These are phyloP conservation scores for Monosporascus sp. DNA, from an alignment of 2,329 filamentous ascomycete genomes.

Conservation along the genomic window DNA sequence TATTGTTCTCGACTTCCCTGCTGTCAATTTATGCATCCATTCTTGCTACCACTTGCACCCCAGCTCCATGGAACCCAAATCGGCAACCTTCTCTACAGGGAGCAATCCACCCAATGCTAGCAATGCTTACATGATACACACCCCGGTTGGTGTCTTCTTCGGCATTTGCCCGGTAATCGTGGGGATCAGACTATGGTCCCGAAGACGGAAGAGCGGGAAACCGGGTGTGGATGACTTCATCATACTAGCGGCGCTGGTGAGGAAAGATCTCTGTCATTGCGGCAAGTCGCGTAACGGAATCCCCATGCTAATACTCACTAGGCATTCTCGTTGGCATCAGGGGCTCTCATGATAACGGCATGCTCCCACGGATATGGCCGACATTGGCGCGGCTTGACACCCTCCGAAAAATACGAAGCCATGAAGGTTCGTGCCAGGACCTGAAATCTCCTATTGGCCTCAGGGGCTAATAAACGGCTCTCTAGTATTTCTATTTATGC, in stretches of 20 bases:
- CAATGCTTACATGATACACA: slow-evolving; percentile 16
- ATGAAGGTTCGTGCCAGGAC: slow-evolving; percentile 17
- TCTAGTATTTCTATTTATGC: slow-evolving; percentile 24
- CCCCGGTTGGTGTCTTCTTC: slow-evolving; percentile 19
- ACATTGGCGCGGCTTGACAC: slow-evolving; percentile 13
- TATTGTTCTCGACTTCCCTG: background rate
- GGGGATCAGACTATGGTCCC: slow-evolving; percentile 21
- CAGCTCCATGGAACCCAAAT: background rate
- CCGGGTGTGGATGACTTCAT: slow-evolving; percentile 24
- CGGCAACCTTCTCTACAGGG: background rate
- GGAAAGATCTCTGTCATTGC: background rate
- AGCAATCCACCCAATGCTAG: slow-evolving; percentile 4
- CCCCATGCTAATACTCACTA: slow-evolving; percentile 6
- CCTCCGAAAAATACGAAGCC: slow-evolving; percentile 14
- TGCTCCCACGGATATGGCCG: slow-evolving; percentile 25
- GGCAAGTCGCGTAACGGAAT: background rate
- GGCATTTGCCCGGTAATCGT: slow-evolving; percentile 21
- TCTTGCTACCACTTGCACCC: background rate
- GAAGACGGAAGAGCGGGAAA: slow-evolving; percentile 15
- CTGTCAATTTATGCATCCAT: background rate
- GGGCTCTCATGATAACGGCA: slow-evolving; percentile 18
- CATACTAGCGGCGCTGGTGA: slow-evolving; percentile 19
- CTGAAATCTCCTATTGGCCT: background rate
- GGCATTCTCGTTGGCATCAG: slow-evolving; percentile 19
- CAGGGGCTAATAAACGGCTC: background rate